Conservation (phyloP, 371 early-diverging fungal species). For the Lichtheimia hyalospora region DNA sequence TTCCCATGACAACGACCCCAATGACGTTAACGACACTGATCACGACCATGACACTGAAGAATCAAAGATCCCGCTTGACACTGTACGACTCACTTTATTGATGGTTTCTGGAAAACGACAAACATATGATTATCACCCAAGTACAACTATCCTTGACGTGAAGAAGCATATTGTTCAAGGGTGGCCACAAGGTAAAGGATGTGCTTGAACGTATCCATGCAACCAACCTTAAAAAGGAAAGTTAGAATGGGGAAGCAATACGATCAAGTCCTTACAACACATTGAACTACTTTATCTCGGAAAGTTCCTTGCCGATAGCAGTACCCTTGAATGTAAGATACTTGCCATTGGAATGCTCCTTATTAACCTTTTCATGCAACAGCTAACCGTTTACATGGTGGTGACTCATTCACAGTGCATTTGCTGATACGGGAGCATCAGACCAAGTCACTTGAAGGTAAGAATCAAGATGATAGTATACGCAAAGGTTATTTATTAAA, state of each 20-base stretch:
- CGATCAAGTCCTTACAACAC: constrained; percentile 15
- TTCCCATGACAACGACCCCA: not conserved
- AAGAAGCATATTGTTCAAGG: constrained; percentile 21
- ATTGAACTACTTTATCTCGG: constrained; percentile 32
- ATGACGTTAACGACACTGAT: not conserved
- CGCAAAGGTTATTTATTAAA: not conserved
- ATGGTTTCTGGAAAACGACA: constrained; percentile 31
- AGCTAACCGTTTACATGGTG: constrained; percentile 19
- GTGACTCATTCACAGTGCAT: constrained; percentile 18
- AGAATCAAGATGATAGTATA: not conserved
- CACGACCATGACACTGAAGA: constrained; percentile 10
- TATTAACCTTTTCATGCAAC: not conserved
- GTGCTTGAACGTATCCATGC: not conserved
- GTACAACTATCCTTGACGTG: constrained; percentile 21
- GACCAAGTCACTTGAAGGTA: constrained; percentile 16
- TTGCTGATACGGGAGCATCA: constrained; percentile 16
- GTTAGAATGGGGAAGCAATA: constrained; percentile 11
- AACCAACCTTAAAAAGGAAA: not conserved
- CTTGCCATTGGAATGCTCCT: not conserved
- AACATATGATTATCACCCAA: constrained; percentile 22
- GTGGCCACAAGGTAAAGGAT: constrained; percentile 30
- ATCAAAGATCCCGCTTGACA: constrained; percentile 16
- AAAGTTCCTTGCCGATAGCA: constrained; percentile 26
- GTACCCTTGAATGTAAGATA: constrained; percentile 26
- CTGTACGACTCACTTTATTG: constrained; percentile 27